Conservation (phyloP, 108 stramenopile species). For the Aurantiochytrium sp. region DNA sequence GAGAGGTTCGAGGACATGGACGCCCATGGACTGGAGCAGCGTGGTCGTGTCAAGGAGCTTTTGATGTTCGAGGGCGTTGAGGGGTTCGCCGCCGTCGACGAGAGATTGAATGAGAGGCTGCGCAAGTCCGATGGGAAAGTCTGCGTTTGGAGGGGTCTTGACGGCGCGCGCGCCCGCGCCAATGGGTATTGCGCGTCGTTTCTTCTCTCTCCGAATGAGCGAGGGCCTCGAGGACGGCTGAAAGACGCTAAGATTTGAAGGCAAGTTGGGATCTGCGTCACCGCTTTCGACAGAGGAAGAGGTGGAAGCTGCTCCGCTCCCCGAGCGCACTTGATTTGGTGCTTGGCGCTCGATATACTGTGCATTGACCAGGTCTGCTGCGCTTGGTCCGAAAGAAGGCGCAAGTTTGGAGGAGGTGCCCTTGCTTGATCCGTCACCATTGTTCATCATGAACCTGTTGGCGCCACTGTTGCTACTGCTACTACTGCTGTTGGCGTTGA, state of each 20-base stretch:
- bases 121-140: not conserved
- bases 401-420: too few relatives aligned
- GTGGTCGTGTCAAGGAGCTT: not conserved
- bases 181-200: not conserved
- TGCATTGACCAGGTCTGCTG: too few relatives aligned
- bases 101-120: not conserved
- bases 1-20: not conserved
- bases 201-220: not conserved
- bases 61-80: not conserved
- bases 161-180: not conserved
- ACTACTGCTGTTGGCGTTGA: too few relatives aligned
- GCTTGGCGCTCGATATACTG: too few relatives aligned
- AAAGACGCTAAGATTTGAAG: not conserved
- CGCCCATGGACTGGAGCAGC: not conserved
- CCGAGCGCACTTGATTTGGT: too few relatives aligned
- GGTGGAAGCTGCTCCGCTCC: not conserved
- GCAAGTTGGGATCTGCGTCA: not conserved
- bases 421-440: too few relatives aligned
- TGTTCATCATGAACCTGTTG: too few relatives aligned
- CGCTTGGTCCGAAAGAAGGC: too few relatives aligned
- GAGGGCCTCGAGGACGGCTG: not conserved
- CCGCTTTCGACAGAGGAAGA: not conserved
- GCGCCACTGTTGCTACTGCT: too few relatives aligned
- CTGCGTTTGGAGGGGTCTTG: not conserved
- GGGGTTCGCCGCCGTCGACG: not conserved